Conservation (phyloP, 2,329 filamentous ascomycete species). For the Cladophialophora immunda region DNA sequence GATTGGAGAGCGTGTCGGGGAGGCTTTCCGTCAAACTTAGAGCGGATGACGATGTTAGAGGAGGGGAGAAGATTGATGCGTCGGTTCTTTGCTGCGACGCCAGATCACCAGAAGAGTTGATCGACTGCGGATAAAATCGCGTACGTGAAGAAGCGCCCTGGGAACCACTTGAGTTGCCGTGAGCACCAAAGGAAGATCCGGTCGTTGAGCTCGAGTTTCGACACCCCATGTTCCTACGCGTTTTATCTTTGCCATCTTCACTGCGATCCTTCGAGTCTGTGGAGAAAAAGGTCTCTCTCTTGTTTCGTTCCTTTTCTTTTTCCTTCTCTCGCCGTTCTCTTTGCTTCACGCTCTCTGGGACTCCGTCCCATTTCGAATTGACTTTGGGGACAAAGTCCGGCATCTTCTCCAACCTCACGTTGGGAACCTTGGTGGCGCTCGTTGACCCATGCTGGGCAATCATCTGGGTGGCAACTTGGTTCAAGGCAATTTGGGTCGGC, state of each 20-base stretch:
- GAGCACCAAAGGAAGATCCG: conserved; percentile 31
- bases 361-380: conserved; percentile 64
- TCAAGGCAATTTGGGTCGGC: conserved; percentile 57
- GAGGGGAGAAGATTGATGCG: conserved; percentile 8
- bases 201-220: conserved; percentile 32
- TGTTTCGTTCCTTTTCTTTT: conserved; percentile 27
- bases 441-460: conserved; percentile 51
- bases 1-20: neutral
- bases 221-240: conserved; percentile 15
- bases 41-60: conserved; percentile 5
- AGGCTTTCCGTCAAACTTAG: conserved; percentile 23
- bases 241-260: conserved; percentile 7
- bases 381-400: conserved; percentile 60
- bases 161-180: conserved; percentile 29
- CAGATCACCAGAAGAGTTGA: conserved; percentile 36
- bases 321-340: conserved; percentile 41
- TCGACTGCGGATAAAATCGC: conserved; percentile 32
- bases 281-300: conserved; percentile 19
- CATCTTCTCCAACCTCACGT: conserved; percentile 56
- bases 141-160: conserved; percentile 20
- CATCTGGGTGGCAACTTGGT: conserved; percentile 53
- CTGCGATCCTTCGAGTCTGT: conserved; percentile 10
- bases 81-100: conserved; percentile 31
- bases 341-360: conserved; percentile 54
- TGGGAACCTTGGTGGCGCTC: conserved; percentile 47